These are phyloP conservation scores for Macrophomina pseudophaseolina DNA, from an alignment of 2,329 filamentous ascomycete species.

Conservation along the genomic window DNA sequence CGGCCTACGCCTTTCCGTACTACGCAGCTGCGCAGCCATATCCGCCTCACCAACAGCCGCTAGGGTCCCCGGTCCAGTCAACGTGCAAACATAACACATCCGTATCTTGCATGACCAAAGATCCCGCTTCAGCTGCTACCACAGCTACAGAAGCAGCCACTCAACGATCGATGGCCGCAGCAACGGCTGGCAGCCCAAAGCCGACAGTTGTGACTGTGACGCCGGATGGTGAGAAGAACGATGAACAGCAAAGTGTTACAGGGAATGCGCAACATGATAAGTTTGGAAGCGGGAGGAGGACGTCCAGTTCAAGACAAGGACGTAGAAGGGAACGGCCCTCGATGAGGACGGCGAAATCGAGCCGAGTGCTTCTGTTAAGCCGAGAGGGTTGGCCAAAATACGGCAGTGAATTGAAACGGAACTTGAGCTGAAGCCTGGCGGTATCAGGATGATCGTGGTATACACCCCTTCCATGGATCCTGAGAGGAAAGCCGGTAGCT, in stretches of 20 bases:
- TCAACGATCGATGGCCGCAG: background rate
- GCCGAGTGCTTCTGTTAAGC: background rate
- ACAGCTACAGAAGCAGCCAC: background rate
- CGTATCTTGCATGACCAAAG: background rate
- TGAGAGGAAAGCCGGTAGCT: background rate
- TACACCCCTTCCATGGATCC: background rate
- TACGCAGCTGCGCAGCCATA: background rate
- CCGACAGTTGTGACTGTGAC: background rate
- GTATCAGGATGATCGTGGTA: background rate
- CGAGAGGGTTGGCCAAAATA: background rate
- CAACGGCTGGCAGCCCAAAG: background rate
- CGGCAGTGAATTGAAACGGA: background rate
- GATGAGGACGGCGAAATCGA: background rate
- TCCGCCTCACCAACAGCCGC: background rate
- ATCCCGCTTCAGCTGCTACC: background rate
- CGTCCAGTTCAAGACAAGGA: background rate
- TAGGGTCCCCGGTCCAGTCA: background rate
- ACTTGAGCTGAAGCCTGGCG: background rate
- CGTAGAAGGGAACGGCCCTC: background rate
- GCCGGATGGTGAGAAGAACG: background rate
- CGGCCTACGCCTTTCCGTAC: background rate
- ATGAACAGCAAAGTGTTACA: too few species aligned
- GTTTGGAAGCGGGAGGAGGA: background rate
- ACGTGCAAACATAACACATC: background rate
- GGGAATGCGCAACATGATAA: background rate